phyloP scores from a whole-genome alignment of 1,284 basidiomycete genomes.

The Pisolithus thermaeus region DNA sequence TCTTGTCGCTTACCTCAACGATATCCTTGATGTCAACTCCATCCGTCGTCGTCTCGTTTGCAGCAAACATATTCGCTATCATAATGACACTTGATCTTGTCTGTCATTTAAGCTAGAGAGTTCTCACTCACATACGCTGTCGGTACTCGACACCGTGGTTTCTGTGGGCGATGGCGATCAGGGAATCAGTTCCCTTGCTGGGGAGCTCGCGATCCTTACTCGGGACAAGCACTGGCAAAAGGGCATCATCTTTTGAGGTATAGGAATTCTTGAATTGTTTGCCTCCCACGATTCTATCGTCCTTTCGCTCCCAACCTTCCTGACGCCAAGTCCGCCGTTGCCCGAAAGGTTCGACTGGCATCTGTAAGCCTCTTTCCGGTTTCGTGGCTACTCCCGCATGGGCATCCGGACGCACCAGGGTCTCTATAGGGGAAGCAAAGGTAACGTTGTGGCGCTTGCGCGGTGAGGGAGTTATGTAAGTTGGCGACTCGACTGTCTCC shows the following conservation, averaged over 20 bases:
- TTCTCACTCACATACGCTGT: not conserved
- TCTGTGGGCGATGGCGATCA: not conserved
- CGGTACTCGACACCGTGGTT: not conserved
- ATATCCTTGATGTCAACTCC: constrained; percentile 23
- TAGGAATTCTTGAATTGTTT: not conserved
- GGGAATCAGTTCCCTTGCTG: not conserved
- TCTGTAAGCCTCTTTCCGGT: constrained; percentile 3
- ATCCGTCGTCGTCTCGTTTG: not conserved
- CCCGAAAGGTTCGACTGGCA: constrained; percentile 4
- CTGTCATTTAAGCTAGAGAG: too few species aligned
- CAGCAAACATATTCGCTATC: not conserved
- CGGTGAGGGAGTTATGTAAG: not conserved
- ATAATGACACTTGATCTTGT: too few species aligned
- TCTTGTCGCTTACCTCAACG: constrained; percentile 16
- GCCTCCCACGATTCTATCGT: not conserved
- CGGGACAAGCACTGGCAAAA: constrained; percentile 8
- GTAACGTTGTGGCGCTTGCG: constrained; percentile 20
- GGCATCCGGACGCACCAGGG: constrained; percentile 5
- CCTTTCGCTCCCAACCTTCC: not conserved
- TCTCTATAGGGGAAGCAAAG: constrained; percentile 26
- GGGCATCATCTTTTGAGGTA: constrained; percentile 6
- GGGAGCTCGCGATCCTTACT: not conserved
- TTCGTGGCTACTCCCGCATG: not conserved
- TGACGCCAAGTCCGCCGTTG: not conserved
- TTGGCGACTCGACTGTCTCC: not conserved